Percentiles rank a stretch among this genome's conserved stretches.
phyloP scores from a whole-genome alignment of 208 protist species.

The Acanthamoeba royreba region DNA sequence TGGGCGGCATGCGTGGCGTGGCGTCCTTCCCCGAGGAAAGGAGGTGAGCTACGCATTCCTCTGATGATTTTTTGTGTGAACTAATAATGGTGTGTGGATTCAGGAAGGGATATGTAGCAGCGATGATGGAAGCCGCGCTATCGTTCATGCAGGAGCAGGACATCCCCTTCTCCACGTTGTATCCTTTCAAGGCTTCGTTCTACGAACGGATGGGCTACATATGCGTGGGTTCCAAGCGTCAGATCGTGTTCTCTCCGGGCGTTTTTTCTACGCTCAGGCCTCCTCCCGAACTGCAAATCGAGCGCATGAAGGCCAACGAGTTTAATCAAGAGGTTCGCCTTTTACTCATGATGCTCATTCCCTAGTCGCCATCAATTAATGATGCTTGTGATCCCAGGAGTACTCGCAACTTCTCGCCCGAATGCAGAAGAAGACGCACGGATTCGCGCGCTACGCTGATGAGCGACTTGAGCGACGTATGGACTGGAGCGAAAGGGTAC shows the following conservation, averaged over 20 bases:
- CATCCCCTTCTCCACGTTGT: background rate
- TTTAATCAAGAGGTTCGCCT: background rate
- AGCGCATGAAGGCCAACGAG: background rate
- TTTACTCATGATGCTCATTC: background rate
- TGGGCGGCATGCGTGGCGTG: slow-evolving; percentile 9
- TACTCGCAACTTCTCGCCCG: background rate
- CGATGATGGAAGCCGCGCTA: background rate
- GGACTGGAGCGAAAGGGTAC: slow-evolving; percentile 22
- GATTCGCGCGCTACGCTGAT: background rate
- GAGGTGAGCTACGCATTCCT: too few species aligned
- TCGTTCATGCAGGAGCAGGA: background rate
- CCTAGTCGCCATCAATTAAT: too few species aligned
- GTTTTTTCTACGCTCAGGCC: background rate
- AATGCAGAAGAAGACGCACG: background rate
- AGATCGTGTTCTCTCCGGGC: background rate
- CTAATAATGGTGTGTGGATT: too few species aligned
- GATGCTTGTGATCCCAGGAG: too few species aligned
- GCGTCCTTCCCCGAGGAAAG: background rate
- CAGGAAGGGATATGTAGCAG: background rate
- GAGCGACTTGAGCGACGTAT: background rate
- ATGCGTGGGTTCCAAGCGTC: background rate
- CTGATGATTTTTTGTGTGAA: too few species aligned
- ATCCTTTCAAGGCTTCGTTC: slow-evolving; percentile 37
- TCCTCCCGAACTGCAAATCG: background rate
- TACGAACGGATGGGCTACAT: slow-evolving; percentile 35